A percentile compares a stretch with the other conserved stretches of the same genome.
Conservation (phyloP, 1,139 yeast species). For the Lodderomyces theae region DNA sequence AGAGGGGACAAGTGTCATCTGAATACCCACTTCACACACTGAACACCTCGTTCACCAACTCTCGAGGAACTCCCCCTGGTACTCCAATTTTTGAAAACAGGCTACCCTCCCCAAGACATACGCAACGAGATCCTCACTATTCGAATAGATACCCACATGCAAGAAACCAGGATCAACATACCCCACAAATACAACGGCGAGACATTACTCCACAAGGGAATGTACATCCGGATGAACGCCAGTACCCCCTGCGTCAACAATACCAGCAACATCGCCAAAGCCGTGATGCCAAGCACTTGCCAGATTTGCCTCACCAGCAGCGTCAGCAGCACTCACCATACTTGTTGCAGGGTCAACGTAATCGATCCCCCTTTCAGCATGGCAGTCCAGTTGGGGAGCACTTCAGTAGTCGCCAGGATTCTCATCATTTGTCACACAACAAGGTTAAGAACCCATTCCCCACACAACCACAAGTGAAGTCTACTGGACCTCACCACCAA, state of each 20-base stretch:
- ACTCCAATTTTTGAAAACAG: neutral
- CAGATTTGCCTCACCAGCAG: neutral
- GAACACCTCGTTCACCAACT: neutral
- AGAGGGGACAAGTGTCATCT: neutral
- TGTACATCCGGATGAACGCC: conserved; percentile 4
- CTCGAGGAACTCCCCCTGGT: neutral
- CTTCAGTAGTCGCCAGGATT: neutral
- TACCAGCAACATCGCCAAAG: conserved; percentile 6
- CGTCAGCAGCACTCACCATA: neutral
- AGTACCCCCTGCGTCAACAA: conserved; percentile 6
- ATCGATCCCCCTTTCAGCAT: conserved; percentile 5
- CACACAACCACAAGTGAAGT: conserved; percentile 4
- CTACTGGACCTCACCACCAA: conserved; percentile 2
- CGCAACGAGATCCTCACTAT: neutral
- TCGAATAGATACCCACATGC: neutral
- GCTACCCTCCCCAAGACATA: neutral
- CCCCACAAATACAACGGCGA: neutral
- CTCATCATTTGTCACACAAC: conserved; percentile 3
- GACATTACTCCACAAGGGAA: neutral
- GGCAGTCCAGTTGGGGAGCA: conserved; percentile 6
- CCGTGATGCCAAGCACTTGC: neutral
- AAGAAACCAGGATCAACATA: neutral
- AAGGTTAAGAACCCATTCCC: conserved; percentile 1
- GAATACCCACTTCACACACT: too few species aligned
- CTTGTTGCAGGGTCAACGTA: neutral